Percentiles rank a stretch among this genome's conserved stretches.
phyloP scores from a whole-genome alignment of 805 yeast genomes.

The Cyberlindnera nakhonratchasimensis region DNA sequence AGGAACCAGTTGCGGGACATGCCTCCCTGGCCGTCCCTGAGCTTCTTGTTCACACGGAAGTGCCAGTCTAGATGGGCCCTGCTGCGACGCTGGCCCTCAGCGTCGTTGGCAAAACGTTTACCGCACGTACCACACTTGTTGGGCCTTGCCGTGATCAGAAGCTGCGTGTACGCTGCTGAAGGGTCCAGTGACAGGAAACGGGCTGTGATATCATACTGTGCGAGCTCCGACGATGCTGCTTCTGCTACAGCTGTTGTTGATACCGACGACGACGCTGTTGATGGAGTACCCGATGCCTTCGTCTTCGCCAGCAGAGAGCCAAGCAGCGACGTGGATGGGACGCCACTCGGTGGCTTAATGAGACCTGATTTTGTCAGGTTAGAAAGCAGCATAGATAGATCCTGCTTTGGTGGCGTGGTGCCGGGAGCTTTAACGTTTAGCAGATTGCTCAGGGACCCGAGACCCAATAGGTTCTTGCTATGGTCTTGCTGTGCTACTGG shows the following conservation, averaged over 20 bases:
- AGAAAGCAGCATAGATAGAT: slow-evolving; percentile 19
- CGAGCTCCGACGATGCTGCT: too few relatives aligned
- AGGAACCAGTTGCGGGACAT: slow-evolving; percentile 84
- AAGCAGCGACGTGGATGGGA: slow-evolving; percentile 8
- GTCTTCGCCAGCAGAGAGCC: slow-evolving; percentile 5
- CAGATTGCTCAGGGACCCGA: slow-evolving; percentile 18
- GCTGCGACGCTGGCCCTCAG: slow-evolving; percentile 48
- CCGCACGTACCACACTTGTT: slow-evolving; percentile 90
- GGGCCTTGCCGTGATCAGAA: slow-evolving; percentile 39
- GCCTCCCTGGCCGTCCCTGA: slow-evolving; percentile 49
- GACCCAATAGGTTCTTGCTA: slow-evolving; percentile 14
- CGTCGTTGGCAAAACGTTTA: slow-evolving; percentile 67
- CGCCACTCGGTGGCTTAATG: slow-evolving; percentile 13
- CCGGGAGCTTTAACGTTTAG: slow-evolving; percentile 17
- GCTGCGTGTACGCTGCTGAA: slow-evolving; percentile 33
- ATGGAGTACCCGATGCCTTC: neutral
- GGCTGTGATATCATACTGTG: slow-evolving; percentile 28
- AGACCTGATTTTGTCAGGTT: slow-evolving; percentile 22
- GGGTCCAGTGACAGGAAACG: slow-evolving; percentile 37
- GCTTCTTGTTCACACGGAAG: slow-evolving; percentile 81
- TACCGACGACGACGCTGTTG: neutral
- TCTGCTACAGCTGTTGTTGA: neutral
- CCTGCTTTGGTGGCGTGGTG: slow-evolving; percentile 13
- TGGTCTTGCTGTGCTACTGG: slow-evolving; percentile 14
- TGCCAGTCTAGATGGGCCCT: slow-evolving; percentile 92